Base-by-base conservation (phyloP, 306 rosid genomes). In the Gynostemma pentaphyllum region DNA sequence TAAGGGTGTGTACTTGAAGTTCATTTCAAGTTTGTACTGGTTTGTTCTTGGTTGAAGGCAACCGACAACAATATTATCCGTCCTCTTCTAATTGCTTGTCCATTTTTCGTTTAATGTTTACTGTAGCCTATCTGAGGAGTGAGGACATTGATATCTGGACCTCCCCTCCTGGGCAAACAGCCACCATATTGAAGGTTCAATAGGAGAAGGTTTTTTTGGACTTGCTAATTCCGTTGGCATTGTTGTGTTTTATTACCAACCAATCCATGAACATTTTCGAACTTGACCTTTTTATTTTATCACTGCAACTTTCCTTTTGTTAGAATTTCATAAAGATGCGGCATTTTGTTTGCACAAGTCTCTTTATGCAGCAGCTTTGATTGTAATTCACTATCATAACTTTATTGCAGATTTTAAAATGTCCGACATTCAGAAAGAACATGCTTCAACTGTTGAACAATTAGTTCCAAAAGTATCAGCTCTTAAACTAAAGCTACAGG, bases 361-460 rank as follows among this genome's bases (percentile, higher is more conserved):
- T 12, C 21, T 5, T 4, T 57, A 23, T 36, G 26, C 12, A 60
- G 12, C 18, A 22, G 65, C 21, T 60, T 39, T 23, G 13, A 22
- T 61, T 40, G 12, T 40, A 13, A 8, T 61, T 61, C 15, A 61
- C 8, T 15, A 24, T 61, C 8, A 40, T 45, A 65, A 45, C 57
- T 65, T 72, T 71, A 45, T 49, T 68, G 84, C 81, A 84, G 96
- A 88, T 73, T 92, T 87, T 76, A 66, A 67, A 75, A 76, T 92
- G 87, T 82, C 95, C 29, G 76, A 73, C 61, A 73, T 80, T 67
- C 96, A 88, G 81, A 86, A 78, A 71, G 81, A 70, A 45, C 99
- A 92, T 78, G 82, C 69, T 57, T 71, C 79, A 47, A 66, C 84
- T 69, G 80, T 92, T 45, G 90, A 88, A 67, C 79, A 45, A 45